phyloP scores from a whole-genome alignment of 1,284 basidiomycete species.

The Marasmius sp. region DNA sequence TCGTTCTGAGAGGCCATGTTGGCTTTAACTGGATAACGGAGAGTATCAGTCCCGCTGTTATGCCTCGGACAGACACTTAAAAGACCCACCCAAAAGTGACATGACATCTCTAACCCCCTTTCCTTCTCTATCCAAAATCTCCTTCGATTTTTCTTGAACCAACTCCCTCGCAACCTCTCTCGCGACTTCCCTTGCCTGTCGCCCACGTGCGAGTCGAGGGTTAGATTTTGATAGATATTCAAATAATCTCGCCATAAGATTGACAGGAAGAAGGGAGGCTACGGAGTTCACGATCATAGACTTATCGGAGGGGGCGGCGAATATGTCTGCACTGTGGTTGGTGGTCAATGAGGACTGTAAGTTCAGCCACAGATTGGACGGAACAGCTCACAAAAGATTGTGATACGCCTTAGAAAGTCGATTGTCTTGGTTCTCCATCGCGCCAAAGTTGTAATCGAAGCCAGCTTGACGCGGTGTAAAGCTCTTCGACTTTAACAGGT shows the following conservation, averaged over 20 bases:
- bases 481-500: not conserved
- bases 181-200: not conserved
- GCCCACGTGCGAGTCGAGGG: not conserved
- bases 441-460: constrained; percentile 15
- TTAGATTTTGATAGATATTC: not conserved
- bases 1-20: not conserved
- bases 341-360: not conserved
- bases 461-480: constrained; percentile 3
- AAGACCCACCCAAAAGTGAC: constrained; percentile 3
- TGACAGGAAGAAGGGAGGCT: not conserved
- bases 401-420: constrained; percentile 4
- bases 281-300: constrained; percentile 3
- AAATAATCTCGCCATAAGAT: constrained; percentile 3
- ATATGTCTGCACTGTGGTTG: constrained; percentile 1
- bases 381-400: constrained; percentile 3
- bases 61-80: not conserved
- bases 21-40: not conserved
- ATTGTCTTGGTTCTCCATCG: constrained; percentile 4
- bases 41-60: not conserved
- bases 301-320: constrained; percentile 5
- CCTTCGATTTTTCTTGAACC: constrained; percentile 3
- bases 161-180: constrained; percentile 7
- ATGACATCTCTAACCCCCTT: constrained; percentile 9
- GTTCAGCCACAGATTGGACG: not conserved
- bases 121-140: constrained; percentile 7